Conservation (phyloP, 2,329 filamentous ascomycete species). For the Fusarium piperis region DNA sequence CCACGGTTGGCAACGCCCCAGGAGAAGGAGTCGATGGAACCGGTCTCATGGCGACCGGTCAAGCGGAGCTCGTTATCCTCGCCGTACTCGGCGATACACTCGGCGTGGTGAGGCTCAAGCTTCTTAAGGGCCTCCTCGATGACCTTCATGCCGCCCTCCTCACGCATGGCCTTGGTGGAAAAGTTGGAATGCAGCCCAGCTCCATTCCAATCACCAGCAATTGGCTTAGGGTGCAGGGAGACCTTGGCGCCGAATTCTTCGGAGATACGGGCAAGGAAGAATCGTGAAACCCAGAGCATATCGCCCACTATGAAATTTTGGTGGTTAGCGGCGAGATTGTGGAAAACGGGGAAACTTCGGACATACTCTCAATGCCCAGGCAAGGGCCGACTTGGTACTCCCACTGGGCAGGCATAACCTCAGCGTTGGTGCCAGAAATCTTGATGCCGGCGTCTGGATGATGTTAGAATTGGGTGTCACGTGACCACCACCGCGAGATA, state of each 20-base stretch:
- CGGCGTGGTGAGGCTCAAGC: slow-evolving; percentile 78
- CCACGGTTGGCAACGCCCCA: slow-evolving; percentile 95
- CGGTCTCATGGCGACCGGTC: slow-evolving; percentile 94
- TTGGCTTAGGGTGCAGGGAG: slow-evolving; percentile 94
- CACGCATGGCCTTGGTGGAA: slow-evolving; percentile 87
- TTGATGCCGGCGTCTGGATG: slow-evolving; percentile 76
- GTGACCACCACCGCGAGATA: background rate
- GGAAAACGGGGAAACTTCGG: background rate
- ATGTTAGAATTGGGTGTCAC: slow-evolving; percentile 10
- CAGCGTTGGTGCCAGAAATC: slow-evolving; percentile 98
- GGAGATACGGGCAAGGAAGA: slow-evolving; percentile 86
- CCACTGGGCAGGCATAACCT: slow-evolving; percentile 99
- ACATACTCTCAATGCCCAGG: slow-evolving; percentile 81
- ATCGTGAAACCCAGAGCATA: slow-evolving; percentile 89
- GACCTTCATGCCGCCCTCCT: slow-evolving; percentile 92
- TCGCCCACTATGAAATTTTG: slow-evolving; percentile 75
- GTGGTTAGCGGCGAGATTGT: slow-evolving; percentile 39
- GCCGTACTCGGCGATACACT: slow-evolving; percentile 94
- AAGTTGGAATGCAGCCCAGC: slow-evolving; percentile 95
- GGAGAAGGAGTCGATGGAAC: slow-evolving; percentile 90
- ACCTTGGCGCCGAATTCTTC: slow-evolving; percentile 98
- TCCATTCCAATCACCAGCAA: slow-evolving; percentile 93
- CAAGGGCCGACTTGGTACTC: slow-evolving; percentile 97
- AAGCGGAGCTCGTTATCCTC: slow-evolving; percentile 96
- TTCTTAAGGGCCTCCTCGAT: slow-evolving; percentile 91